Base-by-base conservation (phyloP, 2,329 filamentous ascomycete genomes). In the Ophiostoma piceae region DNA sequence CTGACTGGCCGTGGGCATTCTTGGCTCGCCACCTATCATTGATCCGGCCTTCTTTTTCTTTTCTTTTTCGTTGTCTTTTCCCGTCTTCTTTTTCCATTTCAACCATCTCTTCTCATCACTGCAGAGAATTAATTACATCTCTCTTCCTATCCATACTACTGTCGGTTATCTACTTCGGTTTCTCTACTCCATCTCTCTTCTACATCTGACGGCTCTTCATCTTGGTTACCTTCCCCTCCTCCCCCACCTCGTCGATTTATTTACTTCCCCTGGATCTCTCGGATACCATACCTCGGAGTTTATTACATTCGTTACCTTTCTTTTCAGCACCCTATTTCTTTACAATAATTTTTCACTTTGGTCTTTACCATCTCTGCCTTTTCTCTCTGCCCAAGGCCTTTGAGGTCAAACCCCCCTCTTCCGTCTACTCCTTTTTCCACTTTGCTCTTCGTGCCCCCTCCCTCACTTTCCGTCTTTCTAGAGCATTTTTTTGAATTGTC, bases 361-460 rank as follows among this genome's bases (percentile, higher is more conserved):
- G 5, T 7, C 26, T 62, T 5, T 8, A 62, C 14, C 6, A 3
- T 32, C 22, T 62, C 57, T 62, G 12, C 8, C n/a, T 26, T 7
- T 54, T 26, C 8, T 62, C 14, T 26, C 9, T 57, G 26, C 57
- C 57, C 57, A 32, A 32, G 26, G 22, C 16, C 14, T 54, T 8
- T 22, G 29, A 35, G 22, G 9, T 11, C 26, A 32, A 62, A 19
- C 12, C 57, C 57, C 62, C 32, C 67, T 32, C 67, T 60, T 43
- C 66, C 26, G 29, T 41, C n/a, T n/a, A 29, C 5, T 41, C 19
- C 29, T 32, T 35, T 65, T 67, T 71, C 39, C 47, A 47, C 39
- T 67, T 37, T 47, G 37, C 32, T 67, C 16, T 22, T 43, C 43
- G 29, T 19, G 8, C 51, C 57, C 29, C 64, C 66, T 26, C 43